Base-by-base conservation (phyloP, 352 stramenopile species). In the Phytophthora hibernalis region DNA sequence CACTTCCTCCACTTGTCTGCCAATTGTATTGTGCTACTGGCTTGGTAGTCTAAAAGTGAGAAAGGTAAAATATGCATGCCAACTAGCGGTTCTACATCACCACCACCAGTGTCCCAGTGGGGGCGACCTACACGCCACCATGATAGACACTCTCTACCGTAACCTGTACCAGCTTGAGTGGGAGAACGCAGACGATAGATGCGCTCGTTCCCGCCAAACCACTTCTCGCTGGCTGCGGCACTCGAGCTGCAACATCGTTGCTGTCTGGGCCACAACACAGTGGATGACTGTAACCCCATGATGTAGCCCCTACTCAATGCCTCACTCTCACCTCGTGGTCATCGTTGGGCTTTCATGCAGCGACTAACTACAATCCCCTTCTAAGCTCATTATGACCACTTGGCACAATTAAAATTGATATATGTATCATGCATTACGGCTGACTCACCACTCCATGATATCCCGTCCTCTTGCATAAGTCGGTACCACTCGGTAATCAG, bases 341-440 rank as follows among this genome's bases (percentile, higher is more conserved):
- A 16, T 56, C 37, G 47, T 51, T 57, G 57, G 35, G 22, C 22
- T 51, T 55, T 66, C 15, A 56, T 24, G 31, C 48, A 33, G 8
- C 22, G 10, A 61, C 57, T 45, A 24, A 61, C 71, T 53, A 74
- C 76, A 65, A n/a, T n/a, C n/a, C n/a, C n/a, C n/a, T n/a, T n/a
- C n/a, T n/a, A n/a, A n/a, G n/a, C n/a, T n/a, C n/a, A n/a, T n/a
- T n/a, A n/a, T n/a, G n/a, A n/a, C n/a, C n/a, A n/a, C n/a, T n/a
- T n/a, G n/a, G n/a, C n/a, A n/a, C n/a, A n/a, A n/a, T n/a, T n/a
- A n/a, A n/a, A n/a, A n/a, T n/a, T n/a, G n/a, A n/a, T n/a, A n/a
- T n/a, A n/a, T n/a, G n/a, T n/a, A n/a, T n/a, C n/a, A n/a, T n/a
- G n/a, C n/a, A n/a, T n/a, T n/a, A n/a, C n/a, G n/a, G n/a, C n/a